A percentile compares a stretch with the other conserved stretches of the same genome.
Conservation (phyloP, 192 early-diverging fungal genomes). For the Coemansia sp. region DNA sequence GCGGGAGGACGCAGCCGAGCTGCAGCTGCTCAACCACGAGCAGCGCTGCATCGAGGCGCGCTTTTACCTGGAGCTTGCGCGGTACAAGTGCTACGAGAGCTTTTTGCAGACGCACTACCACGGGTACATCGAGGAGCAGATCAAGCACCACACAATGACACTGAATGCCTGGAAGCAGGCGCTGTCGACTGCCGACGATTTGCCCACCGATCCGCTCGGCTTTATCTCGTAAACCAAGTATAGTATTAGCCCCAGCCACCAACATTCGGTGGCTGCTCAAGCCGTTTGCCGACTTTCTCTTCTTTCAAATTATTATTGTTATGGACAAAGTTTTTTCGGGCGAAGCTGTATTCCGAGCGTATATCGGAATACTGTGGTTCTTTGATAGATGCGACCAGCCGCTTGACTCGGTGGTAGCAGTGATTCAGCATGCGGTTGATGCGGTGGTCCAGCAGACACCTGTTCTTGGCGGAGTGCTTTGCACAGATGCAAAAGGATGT, state of each 20-base stretch:
- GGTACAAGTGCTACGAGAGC: constrained; percentile 53
- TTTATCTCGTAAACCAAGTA: constrained; percentile 34
- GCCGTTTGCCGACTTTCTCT: too few relatives aligned
- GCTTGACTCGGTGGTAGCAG: not conserved
- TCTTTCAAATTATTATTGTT: not conserved
- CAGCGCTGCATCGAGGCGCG: constrained; percentile 47
- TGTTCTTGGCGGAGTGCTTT: constrained; percentile 13
- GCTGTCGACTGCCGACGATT: constrained; percentile 44
- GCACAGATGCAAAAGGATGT: not conserved
- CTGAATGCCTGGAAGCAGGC: constrained; percentile 56
- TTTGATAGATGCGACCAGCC: not conserved
- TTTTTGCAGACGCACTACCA: constrained; percentile 51
- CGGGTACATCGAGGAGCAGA: constrained; percentile 44
- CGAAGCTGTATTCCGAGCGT: constrained; percentile 20
- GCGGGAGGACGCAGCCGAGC: constrained; percentile 42
- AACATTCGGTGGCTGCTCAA: too few relatives aligned
- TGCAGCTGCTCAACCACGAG: constrained; percentile 42
- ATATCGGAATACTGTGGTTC: constrained; percentile 35
- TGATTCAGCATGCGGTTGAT: constrained; percentile 16
- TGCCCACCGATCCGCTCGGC: constrained; percentile 47
- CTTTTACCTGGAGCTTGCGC: constrained; percentile 52
- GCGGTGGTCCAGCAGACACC: constrained; percentile 8
- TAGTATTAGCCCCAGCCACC: not conserved
- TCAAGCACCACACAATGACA: constrained; percentile 54
- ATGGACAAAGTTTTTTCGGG: constrained; percentile 3